A percentile compares a stretch with the other conserved stretches of the same genome.
Conservation (phyloP, 345 rosid genomes). For the Laguncularia racemosa region DNA sequence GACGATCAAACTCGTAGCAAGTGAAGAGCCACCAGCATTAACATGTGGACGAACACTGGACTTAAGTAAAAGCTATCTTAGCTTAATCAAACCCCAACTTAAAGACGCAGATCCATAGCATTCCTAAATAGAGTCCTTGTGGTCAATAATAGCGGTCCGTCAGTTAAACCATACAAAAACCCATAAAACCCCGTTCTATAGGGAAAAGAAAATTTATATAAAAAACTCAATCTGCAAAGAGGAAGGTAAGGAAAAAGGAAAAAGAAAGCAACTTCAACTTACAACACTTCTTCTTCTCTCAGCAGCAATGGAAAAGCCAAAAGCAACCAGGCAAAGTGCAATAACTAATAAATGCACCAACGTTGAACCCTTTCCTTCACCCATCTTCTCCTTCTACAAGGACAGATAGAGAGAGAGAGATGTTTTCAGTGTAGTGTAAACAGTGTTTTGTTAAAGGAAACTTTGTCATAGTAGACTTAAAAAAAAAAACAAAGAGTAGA, state of each 20-base stretch:
- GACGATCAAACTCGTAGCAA: too few species aligned
- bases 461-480: too few species aligned
- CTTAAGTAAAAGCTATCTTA: too few species aligned
- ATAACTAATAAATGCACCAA: slow-evolving; percentile 68
- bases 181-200: not conserved
- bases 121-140: too few species aligned
- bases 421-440: not conserved
- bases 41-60: too few species aligned
- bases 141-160: not conserved
- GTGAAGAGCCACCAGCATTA: too few species aligned
- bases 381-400: slow-evolving; percentile 18
- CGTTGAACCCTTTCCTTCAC: slow-evolving; percentile 62
- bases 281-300: slow-evolving; percentile 89
- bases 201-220: not conserved
- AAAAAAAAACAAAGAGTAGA: too few species aligned
- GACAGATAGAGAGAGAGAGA: not conserved
- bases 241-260: not conserved
- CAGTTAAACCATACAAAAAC: not conserved
- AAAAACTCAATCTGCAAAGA: not conserved
- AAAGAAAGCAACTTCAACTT: slow-evolving; percentile 1
- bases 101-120: too few species aligned
- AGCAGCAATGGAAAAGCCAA: slow-evolving; percentile 94
- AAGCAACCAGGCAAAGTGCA: slow-evolving; percentile 76
- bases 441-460: too few species aligned
- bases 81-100: too few species aligned